Evolutionary conservation across 495 filamentous ascomycete species (phyloP).

Genomic region (Rostrohypoxylon terebratum): DNA sequence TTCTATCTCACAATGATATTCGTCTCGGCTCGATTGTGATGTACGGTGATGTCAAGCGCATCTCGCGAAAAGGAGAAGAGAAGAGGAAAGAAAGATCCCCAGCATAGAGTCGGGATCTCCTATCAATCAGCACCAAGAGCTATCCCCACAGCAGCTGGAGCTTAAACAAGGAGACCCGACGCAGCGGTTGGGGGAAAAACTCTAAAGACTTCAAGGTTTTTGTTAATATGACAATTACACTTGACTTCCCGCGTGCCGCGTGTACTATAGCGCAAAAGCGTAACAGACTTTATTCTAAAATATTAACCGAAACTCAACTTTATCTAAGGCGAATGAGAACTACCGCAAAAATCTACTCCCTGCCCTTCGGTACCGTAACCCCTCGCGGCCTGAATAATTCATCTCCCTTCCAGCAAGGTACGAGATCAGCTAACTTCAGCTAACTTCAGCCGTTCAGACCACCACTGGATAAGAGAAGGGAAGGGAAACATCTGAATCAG

Average conservation of each 20-base stretch:
- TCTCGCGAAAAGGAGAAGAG: background rate
- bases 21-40: constrained; percentile 10
- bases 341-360: background rate
- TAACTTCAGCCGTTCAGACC: background rate
- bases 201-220: background rate
- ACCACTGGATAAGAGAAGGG: background rate
- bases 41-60: constrained; percentile 22
- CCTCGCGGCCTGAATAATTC: constrained; percentile 1
- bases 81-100: background rate
- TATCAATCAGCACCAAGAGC: background rate
- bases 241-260: background rate
- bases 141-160: constrained; percentile 1
- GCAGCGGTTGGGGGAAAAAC: constrained; percentile 10
- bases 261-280: background rate
- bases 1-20: background rate
- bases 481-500: background rate
- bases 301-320: background rate
- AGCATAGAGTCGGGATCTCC: background rate
- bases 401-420: background rate
- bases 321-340: background rate
- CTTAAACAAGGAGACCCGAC: constrained; percentile 30
- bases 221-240: constrained; percentile 10
- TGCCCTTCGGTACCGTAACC: background rate
- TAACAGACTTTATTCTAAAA: background rate
- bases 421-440: background rate